These are phyloP conservation scores for Debaryomyces sp. DNA, from an alignment of 1,139 yeast species.

Conservation along the genomic window DNA sequence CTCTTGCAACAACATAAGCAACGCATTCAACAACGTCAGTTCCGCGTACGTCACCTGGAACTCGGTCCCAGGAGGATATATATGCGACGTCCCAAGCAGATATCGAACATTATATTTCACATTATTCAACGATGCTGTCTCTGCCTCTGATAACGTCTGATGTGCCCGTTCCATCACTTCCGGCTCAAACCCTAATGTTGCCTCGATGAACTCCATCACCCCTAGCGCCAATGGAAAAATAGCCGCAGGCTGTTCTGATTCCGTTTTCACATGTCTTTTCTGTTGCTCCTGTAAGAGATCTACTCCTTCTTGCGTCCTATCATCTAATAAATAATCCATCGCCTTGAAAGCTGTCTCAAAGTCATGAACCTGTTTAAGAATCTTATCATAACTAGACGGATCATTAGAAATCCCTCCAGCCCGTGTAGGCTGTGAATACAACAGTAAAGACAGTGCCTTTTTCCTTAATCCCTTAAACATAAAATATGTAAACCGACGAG, in stretches of 20 bases:
- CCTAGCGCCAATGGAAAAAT: constrained; percentile 78
- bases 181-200: constrained; percentile 89
- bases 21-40: constrained; percentile 80
- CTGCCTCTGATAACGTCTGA: constrained; percentile 72
- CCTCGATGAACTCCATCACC: constrained; percentile 86
- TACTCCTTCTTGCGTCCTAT: constrained; percentile 75
- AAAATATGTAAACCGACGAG: not conserved
- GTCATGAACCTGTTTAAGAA: constrained; percentile 48
- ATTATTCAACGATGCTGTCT: constrained; percentile 64
- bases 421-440: constrained; percentile 30
- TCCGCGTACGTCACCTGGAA: constrained; percentile 91
- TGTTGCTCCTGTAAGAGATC: constrained; percentile 52
- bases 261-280: constrained; percentile 23
- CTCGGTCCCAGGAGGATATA: constrained; percentile 93
- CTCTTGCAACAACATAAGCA: constrained; percentile 57
- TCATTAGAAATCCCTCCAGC: constrained; percentile 15
- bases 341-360: constrained; percentile 82
- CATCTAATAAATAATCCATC: constrained; percentile 90
- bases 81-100: constrained; percentile 60
- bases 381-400: constrained; percentile 25
- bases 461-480: constrained; percentile 49
- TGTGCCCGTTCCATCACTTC: constrained; percentile 83
- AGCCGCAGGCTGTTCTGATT: constrained; percentile 54
- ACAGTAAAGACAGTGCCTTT: constrained; percentile 42
- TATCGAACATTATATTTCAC: constrained; percentile 60